Percentiles rank a stretch among this genome's conserved stretches.
phyloP scores from a whole-genome alignment of 495 filamentous ascomycete species.

The Penicillium salamii region DNA sequence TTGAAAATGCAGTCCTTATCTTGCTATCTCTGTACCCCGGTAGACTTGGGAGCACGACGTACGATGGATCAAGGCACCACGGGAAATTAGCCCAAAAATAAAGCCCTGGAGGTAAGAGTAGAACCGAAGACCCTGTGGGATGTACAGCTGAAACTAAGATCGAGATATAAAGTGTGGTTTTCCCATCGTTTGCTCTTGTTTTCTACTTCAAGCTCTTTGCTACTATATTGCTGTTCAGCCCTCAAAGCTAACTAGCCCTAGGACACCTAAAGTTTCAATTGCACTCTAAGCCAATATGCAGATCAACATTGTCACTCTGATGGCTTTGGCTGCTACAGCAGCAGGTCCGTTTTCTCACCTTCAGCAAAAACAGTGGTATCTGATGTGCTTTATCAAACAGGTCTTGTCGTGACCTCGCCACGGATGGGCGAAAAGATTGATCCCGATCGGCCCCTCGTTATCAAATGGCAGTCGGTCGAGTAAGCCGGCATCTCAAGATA shows the following conservation, averaged over 20 bases:
- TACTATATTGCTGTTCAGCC: background rate
- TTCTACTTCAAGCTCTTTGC: slow-evolving; percentile 4
- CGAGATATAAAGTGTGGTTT: slow-evolving; percentile 12
- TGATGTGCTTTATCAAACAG: too few species aligned
- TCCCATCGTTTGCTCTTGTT: background rate
- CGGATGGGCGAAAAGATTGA: slow-evolving; percentile 22
- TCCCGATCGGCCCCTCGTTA: slow-evolving; percentile 21
- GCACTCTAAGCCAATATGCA: slow-evolving; percentile 21
- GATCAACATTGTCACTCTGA: slow-evolving; percentile 10
- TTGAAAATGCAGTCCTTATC: slow-evolving; percentile 5
- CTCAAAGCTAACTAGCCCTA: background rate
- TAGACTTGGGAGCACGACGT: slow-evolving; percentile 11
- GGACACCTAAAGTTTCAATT: too few species aligned
- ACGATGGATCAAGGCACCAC: slow-evolving; percentile 15
- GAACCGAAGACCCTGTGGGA: slow-evolving; percentile 1
- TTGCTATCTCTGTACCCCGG: slow-evolving; percentile 17
- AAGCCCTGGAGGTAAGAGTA: slow-evolving; percentile 8
- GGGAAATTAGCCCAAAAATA: slow-evolving; percentile 14
- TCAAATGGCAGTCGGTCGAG: slow-evolving; percentile 31
- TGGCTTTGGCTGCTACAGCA: slow-evolving; percentile 17
- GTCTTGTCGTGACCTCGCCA: slow-evolving; percentile 25
- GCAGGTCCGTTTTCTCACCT: too few species aligned
- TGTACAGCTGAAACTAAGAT: background rate
- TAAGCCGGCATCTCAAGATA: slow-evolving; percentile 7
- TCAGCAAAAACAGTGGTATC: too few species aligned